These are phyloP conservation scores for Mycena sp. DNA, from an alignment of 1,284 basidiomycete genomes.

Conservation along the genomic window DNA sequence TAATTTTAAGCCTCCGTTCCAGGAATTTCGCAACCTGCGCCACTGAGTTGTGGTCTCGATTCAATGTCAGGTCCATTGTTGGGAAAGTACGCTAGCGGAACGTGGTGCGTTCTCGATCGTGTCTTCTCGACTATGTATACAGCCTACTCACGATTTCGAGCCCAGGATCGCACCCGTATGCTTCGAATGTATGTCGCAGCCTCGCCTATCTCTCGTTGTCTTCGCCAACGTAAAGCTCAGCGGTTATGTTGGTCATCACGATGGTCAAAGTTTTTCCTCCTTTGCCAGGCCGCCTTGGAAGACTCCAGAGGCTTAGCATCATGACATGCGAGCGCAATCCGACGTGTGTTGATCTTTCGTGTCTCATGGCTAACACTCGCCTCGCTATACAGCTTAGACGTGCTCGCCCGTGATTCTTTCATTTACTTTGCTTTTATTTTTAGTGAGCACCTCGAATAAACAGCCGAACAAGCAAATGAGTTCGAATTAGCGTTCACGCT, in stretches of 20 bases:
- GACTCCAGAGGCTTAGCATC: conserved; percentile 6
- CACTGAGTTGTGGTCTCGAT: conserved; percentile 21
- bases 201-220: background rate
- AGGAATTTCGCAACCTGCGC: conserved; percentile 18
- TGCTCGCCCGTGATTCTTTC: conserved; percentile 29
- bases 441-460: background rate
- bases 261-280: conserved; percentile 24
- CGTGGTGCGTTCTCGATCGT: conserved; percentile 13
- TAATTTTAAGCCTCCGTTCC: background rate
- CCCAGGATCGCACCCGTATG: conserved; percentile 27
- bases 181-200: conserved; percentile 22
- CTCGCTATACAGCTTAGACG: conserved; percentile 10
- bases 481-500: conserved; percentile 22
- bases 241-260: conserved; percentile 25
- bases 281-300: background rate
- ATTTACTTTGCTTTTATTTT: conserved; percentile 28
- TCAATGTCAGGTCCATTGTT: background rate
- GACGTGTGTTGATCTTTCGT: conserved; percentile 2
- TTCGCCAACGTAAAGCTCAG: background rate
- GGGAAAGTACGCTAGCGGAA: conserved; percentile 22
- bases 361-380: background rate
- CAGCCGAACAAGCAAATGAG: no score
- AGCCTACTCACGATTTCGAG: background rate
- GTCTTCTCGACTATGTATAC: background rate
- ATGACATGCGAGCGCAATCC: conserved; percentile 8